phyloP scores from a whole-genome alignment of 192 early-diverging fungal species.

The Allomyces macrogynus region DNA sequence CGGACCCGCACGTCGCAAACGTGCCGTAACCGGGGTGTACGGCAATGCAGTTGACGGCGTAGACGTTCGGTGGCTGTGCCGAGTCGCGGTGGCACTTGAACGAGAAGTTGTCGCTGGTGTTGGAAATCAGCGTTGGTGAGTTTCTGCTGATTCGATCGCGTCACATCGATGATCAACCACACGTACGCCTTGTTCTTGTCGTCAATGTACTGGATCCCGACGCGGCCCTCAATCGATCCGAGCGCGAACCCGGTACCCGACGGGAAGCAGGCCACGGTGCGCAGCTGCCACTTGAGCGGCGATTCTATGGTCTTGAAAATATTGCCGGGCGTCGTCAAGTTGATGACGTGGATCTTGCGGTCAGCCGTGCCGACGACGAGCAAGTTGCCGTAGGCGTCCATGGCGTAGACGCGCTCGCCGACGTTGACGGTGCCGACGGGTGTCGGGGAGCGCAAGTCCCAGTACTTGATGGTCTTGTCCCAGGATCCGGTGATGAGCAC shows the following conservation, averaged over 20 bases:
- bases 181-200: slow-evolving; percentile 36
- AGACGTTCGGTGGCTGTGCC: slow-evolving; percentile 33
- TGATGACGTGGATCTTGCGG: slow-evolving; percentile 56
- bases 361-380: slow-evolving; percentile 85
- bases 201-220: slow-evolving; percentile 80
- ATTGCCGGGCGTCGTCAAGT: slow-evolving; percentile 52
- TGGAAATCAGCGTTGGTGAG: background rate
- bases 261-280: slow-evolving; percentile 60
- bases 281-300: slow-evolving; percentile 68
- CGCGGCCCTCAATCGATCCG: slow-evolving; percentile 88
- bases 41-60: slow-evolving; percentile 26
- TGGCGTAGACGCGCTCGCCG: slow-evolving; percentile 73
- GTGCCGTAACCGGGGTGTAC: slow-evolving; percentile 75
- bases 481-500: slow-evolving; percentile 78
- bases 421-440: slow-evolving; percentile 53
- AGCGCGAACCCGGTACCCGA: slow-evolving; percentile 64
- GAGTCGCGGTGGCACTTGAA: slow-evolving; percentile 82
- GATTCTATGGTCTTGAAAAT: slow-evolving; percentile 44
- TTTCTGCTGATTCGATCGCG: background rate
- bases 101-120: slow-evolving; percentile 49
- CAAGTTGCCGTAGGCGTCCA: slow-evolving; percentile 61
- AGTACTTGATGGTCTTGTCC: slow-evolving; percentile 95
- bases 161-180: background rate
- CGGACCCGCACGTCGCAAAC: slow-evolving; percentile 67
- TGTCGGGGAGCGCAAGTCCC: slow-evolving; percentile 64